Evolutionary conservation across 2,329 filamentous ascomycete species (phyloP).

Genomic region (Exophiala phaeomuriformis): DNA sequence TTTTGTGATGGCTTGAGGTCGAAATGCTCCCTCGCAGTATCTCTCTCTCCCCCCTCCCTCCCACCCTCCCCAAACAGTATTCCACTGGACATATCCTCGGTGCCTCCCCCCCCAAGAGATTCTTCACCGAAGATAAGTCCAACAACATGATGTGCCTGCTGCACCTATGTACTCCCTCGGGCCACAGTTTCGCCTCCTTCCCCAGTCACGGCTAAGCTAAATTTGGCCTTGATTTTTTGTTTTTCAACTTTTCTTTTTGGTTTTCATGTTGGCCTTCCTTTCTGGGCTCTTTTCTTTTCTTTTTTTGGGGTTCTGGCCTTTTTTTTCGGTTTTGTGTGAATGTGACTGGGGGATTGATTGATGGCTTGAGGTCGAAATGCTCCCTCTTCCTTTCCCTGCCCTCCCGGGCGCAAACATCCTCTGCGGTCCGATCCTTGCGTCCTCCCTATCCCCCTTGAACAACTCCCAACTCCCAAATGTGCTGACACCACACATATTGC

Average conservation of each 20-base stretch:
- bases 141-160: neutral
- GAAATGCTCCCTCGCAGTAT: too few relatives aligned
- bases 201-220: neutral
- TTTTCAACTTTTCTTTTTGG: neutral
- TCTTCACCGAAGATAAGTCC: too few relatives aligned
- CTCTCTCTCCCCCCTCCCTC: too few relatives aligned
- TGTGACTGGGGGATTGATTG: neutral
- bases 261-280: conserved; percentile 4
- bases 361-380: conserved; percentile 3
- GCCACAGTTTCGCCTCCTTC: neutral
- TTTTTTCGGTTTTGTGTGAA: conserved; percentile 1
- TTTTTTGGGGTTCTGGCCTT: neutral
- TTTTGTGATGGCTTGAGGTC: too few relatives aligned
- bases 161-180: neutral
- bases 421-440: neutral
- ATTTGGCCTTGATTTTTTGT: conserved; percentile 3
- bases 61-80: too few relatives aligned
- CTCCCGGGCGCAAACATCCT: neutral
- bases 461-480: too few relatives aligned
- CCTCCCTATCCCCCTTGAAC: neutral
- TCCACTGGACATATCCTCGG: too few relatives aligned
- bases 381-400: neutral
- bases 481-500: neutral
- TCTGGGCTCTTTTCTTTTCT: neutral
- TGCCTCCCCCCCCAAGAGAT: too few relatives aligned